phyloP scores from a whole-genome alignment of 106 monocot genomes.

The Acorus gramineus region DNA sequence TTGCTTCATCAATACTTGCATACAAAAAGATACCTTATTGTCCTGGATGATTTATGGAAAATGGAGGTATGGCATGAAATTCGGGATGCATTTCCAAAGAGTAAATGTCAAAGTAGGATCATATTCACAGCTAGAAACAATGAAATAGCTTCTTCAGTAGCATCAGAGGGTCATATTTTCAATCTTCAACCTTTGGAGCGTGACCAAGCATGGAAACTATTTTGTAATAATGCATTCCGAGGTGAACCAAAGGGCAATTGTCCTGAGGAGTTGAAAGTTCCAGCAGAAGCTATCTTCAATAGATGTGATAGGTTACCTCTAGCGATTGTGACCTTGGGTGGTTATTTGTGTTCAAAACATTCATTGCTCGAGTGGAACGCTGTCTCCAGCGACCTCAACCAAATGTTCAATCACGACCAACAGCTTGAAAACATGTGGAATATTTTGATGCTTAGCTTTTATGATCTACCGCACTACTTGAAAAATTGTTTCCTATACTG shows the following conservation, averaged over 20 bases:
- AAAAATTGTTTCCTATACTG: too few relatives aligned
- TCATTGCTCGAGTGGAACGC: not conserved
- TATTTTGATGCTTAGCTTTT: too few relatives aligned
- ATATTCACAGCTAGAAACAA: constrained; percentile 12
- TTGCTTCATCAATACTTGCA: constrained; percentile 2
- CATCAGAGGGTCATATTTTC: not conserved
- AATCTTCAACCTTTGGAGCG: constrained; percentile 3
- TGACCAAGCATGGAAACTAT: constrained; percentile 1
- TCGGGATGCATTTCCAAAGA: constrained; percentile 1
- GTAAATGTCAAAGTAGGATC: not conserved
- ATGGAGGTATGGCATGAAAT: constrained; percentile 1
- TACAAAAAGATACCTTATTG: constrained; percentile 13
- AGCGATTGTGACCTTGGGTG: constrained; percentile 2
- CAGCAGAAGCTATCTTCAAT: constrained; percentile 1
- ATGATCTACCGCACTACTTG: too few relatives aligned
- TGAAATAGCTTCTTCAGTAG: constrained; percentile 8
- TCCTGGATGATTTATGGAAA: constrained; percentile 38
- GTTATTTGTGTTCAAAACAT: not conserved
- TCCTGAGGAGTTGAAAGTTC: not conserved
- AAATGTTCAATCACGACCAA: not conserved
- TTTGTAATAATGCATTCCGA: constrained; percentile 2
- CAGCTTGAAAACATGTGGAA: not conserved
- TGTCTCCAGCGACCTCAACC: not conserved
- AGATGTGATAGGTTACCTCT: constrained; percentile 9
- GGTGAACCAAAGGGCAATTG: not conserved